Conservation (phyloP, 202 grass and related monocot species). For the Dendrocalamus latiflorus region DNA sequence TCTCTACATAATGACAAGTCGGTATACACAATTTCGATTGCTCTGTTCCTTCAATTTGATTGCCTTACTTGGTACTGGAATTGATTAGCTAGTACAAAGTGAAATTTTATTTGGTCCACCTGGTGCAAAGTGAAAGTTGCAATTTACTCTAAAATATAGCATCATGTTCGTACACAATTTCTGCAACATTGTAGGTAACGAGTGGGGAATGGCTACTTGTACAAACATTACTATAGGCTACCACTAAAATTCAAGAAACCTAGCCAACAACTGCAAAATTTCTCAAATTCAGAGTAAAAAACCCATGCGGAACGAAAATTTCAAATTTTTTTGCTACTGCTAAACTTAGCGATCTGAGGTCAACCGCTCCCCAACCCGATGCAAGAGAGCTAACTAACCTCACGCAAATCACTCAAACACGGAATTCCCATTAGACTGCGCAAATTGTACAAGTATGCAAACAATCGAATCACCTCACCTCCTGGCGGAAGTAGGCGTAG, state of each 20-base stretch:
- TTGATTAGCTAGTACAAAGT: too few relatives aligned
- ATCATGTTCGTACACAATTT: not conserved
- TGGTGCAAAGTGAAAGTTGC: too few relatives aligned
- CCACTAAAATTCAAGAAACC: not conserved
- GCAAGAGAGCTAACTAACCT: not conserved
- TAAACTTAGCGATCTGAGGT: not conserved
- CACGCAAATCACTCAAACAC: not conserved
- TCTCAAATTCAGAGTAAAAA: not conserved
- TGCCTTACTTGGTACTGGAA: too few relatives aligned
- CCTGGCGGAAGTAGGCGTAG: conserved; percentile 85
- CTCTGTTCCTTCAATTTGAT: too few relatives aligned
- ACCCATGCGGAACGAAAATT: not conserved
- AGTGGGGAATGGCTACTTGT: not conserved
- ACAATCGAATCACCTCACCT: conserved; percentile 40
- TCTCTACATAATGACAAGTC: too few relatives aligned
- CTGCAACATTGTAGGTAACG: not conserved
- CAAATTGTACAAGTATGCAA: not conserved
- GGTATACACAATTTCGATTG: too few relatives aligned
- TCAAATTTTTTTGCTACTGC: not conserved
- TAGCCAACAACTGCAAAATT: not conserved
- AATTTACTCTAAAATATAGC: not conserved
- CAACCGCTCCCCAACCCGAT: not conserved
- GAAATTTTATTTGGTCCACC: too few relatives aligned
- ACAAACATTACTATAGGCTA: not conserved
- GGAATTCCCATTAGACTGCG: not conserved